phyloP scores from a whole-genome alignment of 768 basidiomycete genomes.

The Auricularia heimuer region DNA sequence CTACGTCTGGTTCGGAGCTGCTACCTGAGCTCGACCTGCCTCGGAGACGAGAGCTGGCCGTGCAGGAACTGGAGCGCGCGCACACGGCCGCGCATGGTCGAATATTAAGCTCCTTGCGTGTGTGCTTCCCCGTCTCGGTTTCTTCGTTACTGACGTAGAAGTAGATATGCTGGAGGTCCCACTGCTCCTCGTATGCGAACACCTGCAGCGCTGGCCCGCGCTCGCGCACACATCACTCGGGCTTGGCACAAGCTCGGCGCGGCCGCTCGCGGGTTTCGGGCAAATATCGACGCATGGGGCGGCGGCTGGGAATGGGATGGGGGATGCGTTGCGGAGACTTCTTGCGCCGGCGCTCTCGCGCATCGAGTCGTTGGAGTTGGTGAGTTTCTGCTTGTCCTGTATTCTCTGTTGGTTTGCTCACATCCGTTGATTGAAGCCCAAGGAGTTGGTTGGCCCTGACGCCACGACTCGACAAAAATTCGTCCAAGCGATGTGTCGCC shows the following conservation, averaged over 20 bases:
- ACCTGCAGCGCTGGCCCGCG: constrained; percentile 51
- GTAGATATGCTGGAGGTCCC: constrained; percentile 68
- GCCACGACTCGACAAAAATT: constrained; percentile 53
- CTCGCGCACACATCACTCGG: constrained; percentile 25
- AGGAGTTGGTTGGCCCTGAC: constrained; percentile 38
- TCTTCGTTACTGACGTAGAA: no score
- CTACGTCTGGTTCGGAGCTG: constrained; percentile 35
- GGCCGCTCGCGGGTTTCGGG: constrained; percentile 7
- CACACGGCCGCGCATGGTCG: constrained; percentile 30
- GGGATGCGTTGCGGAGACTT: constrained; percentile 40
- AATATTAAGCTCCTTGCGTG: constrained; percentile 49
- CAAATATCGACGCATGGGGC: constrained; percentile 30
- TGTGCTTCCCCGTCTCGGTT: constrained; percentile 13
- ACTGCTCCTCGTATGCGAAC: constrained; percentile 72
- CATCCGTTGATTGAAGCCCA: constrained; percentile 9
- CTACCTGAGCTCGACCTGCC: constrained; percentile 56
- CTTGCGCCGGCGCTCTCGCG: constrained; percentile 47
- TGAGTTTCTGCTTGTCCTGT: constrained; percentile 19
- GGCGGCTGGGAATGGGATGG: constrained; percentile 40
- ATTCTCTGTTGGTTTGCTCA: constrained; percentile 12
- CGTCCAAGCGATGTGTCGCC: constrained; percentile 64
- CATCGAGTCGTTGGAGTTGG: constrained; percentile 43
- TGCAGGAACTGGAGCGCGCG: constrained; percentile 47
- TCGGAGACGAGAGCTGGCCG: constrained; percentile 60
- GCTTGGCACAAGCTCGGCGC: constrained; percentile 36